Conservation (phyloP, 176 grass and related monocot species). For the Carex pumila region DNA sequence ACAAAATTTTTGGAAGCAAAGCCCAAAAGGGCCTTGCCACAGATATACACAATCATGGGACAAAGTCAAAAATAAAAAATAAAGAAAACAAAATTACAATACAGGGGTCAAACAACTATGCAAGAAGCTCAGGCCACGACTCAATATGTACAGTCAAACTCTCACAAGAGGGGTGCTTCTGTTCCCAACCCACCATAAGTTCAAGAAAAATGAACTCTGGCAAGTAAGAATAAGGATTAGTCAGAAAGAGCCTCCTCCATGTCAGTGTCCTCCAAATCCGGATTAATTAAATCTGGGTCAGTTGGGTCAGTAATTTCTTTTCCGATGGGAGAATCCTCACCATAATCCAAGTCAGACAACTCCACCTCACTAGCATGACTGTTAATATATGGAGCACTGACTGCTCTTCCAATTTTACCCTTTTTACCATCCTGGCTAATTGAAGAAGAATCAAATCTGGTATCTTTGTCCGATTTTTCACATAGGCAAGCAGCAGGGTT, state of each 20-base stretch:
- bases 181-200: not conserved
- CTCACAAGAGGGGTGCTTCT: not conserved
- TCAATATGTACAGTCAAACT: conserved; percentile 20
- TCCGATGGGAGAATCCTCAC: not conserved
- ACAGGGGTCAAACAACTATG: not conserved
- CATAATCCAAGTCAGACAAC: conserved; percentile 10
- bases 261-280: conserved; percentile 6
- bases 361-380: conserved; percentile 11
- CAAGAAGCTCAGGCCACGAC: not conserved
- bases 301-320: not conserved
- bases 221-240: conserved; percentile 2
- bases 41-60: conserved; percentile 13
- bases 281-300: not conserved
- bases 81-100: conserved; percentile 19
- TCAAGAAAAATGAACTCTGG: not conserved
- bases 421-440: conserved; percentile 7
- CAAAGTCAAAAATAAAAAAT: not conserved
- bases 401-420: not conserved
- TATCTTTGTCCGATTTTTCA: conserved; percentile 18
- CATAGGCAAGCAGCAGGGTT: conserved; percentile 69
- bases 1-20: conserved; percentile 16
- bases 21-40: not conserved
- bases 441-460: not conserved
- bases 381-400: conserved; percentile 11
- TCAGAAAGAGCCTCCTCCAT: conserved; percentile 20